A percentile compares a stretch with the other conserved stretches of the same genome.
Evolutionary conservation across 2,329 filamentous ascomycete species (phyloP).

Genomic region (Fusarium oligoseptatum): DNA sequence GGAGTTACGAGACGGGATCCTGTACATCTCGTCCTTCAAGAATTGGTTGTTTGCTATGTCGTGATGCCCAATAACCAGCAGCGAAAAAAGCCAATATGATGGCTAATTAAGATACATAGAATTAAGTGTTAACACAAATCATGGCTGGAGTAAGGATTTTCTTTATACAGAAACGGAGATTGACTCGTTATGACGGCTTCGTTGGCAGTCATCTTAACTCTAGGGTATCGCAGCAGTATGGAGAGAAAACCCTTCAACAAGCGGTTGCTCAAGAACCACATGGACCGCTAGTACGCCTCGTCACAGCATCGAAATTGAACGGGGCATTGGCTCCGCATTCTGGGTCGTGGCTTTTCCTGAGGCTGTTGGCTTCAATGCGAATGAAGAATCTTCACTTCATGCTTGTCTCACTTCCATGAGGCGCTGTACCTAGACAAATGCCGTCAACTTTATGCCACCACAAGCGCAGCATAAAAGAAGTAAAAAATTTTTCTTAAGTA

Average conservation of each 20-base stretch:
- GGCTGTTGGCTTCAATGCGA: background rate
- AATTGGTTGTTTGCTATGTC: background rate
- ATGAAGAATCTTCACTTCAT: background rate
- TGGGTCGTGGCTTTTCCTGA: background rate
- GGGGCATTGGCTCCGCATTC: background rate
- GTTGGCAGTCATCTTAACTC: background rate
- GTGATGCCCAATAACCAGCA: background rate
- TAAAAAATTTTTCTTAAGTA: no score
- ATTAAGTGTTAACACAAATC: background rate
- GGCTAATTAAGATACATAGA: background rate
- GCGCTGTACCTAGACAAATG: background rate
- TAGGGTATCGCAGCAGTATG: background rate
- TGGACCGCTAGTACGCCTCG: background rate
- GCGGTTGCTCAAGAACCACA: background rate
- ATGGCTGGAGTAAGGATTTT: background rate
- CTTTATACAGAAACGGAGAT: background rate
- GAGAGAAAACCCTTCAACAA: background rate
- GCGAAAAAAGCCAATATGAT: background rate
- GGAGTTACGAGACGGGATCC: background rate
- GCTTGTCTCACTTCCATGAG: background rate
- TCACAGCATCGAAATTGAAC: background rate
- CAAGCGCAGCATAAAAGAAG: background rate
- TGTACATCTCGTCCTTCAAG: background rate
- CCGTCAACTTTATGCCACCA: background rate
- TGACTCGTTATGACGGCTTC: background rate